These are phyloP conservation scores for Yarrowia galli DNA, from an alignment of 1,139 yeast genomes.

Conservation along the genomic window DNA sequence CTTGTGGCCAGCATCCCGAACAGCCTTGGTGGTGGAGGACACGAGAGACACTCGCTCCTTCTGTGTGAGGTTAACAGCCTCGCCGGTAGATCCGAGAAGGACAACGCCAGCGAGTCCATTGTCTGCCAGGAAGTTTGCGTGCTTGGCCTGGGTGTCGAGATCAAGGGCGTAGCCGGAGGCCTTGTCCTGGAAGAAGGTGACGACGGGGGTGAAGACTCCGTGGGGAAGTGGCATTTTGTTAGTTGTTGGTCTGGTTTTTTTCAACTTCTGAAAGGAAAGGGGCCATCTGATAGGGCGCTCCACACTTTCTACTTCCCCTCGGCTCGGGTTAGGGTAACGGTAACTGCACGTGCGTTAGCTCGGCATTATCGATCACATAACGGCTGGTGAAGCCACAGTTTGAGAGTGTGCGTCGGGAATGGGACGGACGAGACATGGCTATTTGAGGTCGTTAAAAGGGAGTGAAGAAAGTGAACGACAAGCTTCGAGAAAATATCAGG, in stretches of 20 bases:
- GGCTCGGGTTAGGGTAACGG: constrained; percentile 34
- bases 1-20: constrained; percentile 52
- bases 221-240: constrained; percentile 42
- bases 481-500: background rate
- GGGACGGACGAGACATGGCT: background rate
- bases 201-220: constrained; percentile 59
- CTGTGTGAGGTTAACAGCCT: constrained; percentile 57
- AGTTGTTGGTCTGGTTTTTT: background rate
- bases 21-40: constrained; percentile 50
- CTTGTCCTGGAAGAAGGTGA: constrained; percentile 58
- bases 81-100: constrained; percentile 61
- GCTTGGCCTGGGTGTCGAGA: constrained; percentile 55
- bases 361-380: constrained; percentile 20
- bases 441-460: background rate
- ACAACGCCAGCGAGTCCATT: constrained; percentile 59
- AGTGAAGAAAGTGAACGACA: background rate
- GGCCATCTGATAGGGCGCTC: constrained; percentile 23
- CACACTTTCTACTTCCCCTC: constrained; percentile 21
- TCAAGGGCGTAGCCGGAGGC: constrained; percentile 53
- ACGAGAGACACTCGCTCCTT: constrained; percentile 54
- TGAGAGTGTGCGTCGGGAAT: background rate
- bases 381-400: constrained; percentile 18
- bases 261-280: background rate
- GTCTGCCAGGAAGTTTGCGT: constrained; percentile 54
- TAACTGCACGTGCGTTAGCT: constrained; percentile 29